A percentile compares a stretch with the other conserved stretches of the same genome.
phyloP scores from a whole-genome alignment of 2,329 filamentous ascomycete genomes.

The Xylariaceae sp. region DNA sequence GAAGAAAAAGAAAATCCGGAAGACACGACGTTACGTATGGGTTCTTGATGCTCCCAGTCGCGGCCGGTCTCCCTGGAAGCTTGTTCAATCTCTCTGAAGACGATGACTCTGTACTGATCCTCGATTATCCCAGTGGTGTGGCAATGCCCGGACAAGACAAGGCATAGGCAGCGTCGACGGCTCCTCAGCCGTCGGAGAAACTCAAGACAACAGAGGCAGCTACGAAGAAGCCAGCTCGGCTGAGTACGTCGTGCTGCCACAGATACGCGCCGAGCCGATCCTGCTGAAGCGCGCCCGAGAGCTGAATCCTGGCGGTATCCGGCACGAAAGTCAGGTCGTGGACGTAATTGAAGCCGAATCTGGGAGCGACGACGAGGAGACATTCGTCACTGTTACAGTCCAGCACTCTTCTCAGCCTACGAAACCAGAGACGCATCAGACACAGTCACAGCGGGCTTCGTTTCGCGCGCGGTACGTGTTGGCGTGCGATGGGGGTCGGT shows the following conservation, averaged over 20 bases:
- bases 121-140: too few species aligned
- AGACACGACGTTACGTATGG: too few species aligned
- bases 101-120: too few species aligned
- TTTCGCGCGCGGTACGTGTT: conserved; percentile 25
- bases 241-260: conserved; percentile 26
- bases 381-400: not conserved
- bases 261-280: conserved; percentile 33
- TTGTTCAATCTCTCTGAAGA: too few species aligned
- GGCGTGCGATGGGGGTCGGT: conserved; percentile 29
- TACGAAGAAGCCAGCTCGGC: conserved; percentile 23
- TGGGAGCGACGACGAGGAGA: too few species aligned
- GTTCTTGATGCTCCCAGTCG: too few species aligned
- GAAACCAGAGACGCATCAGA: conserved; percentile 6
- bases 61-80: too few species aligned
- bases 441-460: conserved; percentile 4
- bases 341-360: conserved; percentile 7
- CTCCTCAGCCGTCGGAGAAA: conserved; percentile 9
- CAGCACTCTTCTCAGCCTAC: conserved; percentile 7
- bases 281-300: conserved; percentile 23
- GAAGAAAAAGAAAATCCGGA: too few species aligned
- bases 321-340: conserved; percentile 24
- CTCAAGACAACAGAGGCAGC: conserved; percentile 20
- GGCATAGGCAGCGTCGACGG: too few species aligned
- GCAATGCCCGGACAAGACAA: too few species aligned
- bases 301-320: conserved; percentile 26